A percentile compares a stretch with the other conserved stretches of the same genome.
phyloP scores from a whole-genome alignment of 805 yeast species.

The Brettanomyces naardenensis region DNA sequence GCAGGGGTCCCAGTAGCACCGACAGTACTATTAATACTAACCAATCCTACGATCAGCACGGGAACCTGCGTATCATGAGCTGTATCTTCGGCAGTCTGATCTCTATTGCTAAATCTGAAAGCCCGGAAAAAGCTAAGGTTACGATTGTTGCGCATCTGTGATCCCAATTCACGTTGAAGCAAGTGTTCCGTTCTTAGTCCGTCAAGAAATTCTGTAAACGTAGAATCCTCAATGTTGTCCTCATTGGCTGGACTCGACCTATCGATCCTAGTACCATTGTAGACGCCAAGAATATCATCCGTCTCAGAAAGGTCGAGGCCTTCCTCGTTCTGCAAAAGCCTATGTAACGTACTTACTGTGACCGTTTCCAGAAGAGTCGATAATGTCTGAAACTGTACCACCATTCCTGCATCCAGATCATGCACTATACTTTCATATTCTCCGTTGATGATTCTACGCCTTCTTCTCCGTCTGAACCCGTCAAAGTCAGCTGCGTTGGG shows the following conservation, averaged over 20 bases:
- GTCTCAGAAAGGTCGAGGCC: neutral
- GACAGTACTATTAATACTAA: constrained; percentile 19
- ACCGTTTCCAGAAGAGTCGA: constrained; percentile 21
- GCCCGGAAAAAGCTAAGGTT: constrained; percentile 34
- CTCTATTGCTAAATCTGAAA: constrained; percentile 28
- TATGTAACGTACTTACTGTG: constrained; percentile 18
- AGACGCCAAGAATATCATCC: constrained; percentile 5
- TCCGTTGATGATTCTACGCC: constrained; percentile 6
- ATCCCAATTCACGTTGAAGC: constrained; percentile 19
- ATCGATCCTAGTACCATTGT: constrained; percentile 17
- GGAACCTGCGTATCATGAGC: constrained; percentile 16
- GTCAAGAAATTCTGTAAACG: constrained; percentile 36
- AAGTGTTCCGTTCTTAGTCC: constrained; percentile 19
- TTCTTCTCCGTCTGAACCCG: neutral
- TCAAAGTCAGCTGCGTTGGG: neutral
- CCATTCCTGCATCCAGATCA: constrained; percentile 9
- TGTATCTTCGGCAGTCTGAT: constrained; percentile 6
- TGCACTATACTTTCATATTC: constrained; percentile 4
- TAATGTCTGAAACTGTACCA: constrained; percentile 20
- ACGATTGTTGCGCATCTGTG: constrained; percentile 23
- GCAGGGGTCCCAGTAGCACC: neutral
- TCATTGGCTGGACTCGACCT: constrained; percentile 7
- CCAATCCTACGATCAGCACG: constrained; percentile 24
- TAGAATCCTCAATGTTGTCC: constrained; percentile 23
- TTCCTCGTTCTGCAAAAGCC: constrained; percentile 11